Percentiles rank a stretch among this genome's conserved stretches.
These are phyloP conservation scores for Aspergillus tubingensis DNA, from an alignment of 2,329 filamentous ascomycete species.

Conservation along the genomic window DNA sequence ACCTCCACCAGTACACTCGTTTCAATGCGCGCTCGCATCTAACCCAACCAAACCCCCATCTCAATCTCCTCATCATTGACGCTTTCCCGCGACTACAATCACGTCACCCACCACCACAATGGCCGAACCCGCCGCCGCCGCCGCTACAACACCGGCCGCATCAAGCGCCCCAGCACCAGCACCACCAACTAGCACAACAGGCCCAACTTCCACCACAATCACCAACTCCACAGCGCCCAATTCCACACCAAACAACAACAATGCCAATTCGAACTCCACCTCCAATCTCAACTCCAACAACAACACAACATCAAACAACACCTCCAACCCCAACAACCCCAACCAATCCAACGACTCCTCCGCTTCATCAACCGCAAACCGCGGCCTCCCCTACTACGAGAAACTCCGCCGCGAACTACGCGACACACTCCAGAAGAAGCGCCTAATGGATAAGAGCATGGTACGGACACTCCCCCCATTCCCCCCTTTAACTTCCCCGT, in stretches of 20 bases:
- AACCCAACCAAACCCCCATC: background rate
- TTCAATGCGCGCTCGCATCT: background rate
- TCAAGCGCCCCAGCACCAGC: conserved; percentile 23
- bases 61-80: background rate
- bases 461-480: conserved; percentile 39
- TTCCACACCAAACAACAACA: conserved; percentile 17
- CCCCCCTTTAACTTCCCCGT: background rate
- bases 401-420: conserved; percentile 68
- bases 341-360: conserved; percentile 23
- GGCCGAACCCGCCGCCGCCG: conserved; percentile 46
- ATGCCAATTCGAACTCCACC: conserved; percentile 18
- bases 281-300: conserved; percentile 20
- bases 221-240: conserved; percentile 24
- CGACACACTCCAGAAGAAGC: conserved; percentile 67
- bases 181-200: conserved; percentile 19
- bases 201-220: conserved; percentile 21
- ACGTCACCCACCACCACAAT: conserved; percentile 27
- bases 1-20: background rate
- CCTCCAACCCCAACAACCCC: conserved; percentile 26
- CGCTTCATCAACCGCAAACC: conserved; percentile 30
- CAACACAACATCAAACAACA: conserved; percentile 15
- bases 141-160: conserved; percentile 30
- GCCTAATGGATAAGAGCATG: conserved; percentile 62
- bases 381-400: conserved; percentile 68
- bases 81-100: too few relatives aligned